Evolutionary conservation across 176 grass and related monocot genomes (phyloP), one percentile per base, ranked within the genome.

Genomic region (Thalia dealbata): DNA sequence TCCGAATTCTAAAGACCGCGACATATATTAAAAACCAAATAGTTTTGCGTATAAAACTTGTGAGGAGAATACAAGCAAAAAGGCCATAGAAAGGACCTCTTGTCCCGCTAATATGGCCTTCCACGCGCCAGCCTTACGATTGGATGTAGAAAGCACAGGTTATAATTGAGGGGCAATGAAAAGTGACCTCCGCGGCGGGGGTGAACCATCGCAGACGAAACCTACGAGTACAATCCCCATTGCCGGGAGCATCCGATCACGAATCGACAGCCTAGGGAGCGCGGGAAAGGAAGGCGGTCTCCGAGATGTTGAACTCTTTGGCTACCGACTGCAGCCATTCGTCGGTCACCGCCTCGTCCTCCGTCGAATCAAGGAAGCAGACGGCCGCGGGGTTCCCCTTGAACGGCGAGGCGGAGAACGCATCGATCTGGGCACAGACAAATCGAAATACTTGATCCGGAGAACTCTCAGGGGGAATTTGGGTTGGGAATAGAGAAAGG

Each of bases 161-260:
- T 11, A 13, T 28, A 27, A 27, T 10, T 26, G n/a, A 12, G 1
- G 22, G 25, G 10, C 67, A 13, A 12, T 38, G 24, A 59, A 59
- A 7, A 38, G 0, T 22, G 14, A 96, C 88, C 91, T 96, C 85
- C 3, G 83, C 18, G 56, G 75, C 78, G 16, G 88, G 76, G 5
- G 91, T 86, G 91, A 96, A 91, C 88, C 88, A 88, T 12, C 85
- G 91, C 74, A 91, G 91, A 59, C 73, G 23, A 59, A 96, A 96
- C 69, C 69, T 68, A 1, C 76, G 80, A 26, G 19, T 46, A 74
- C 75, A 42, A 29, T 9, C 26, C 13, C 46, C 67, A 38, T 30
- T 54, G 19, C 58, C 72, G 59, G 5, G 27, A 18, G 13, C 15
- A 35, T 24, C 28, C 5, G 19, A 50, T 73, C 50, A 78, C n/a